Evolutionary conservation across 1,139 yeast species (phyloP).

Genomic region (Pichia sp.): DNA sequence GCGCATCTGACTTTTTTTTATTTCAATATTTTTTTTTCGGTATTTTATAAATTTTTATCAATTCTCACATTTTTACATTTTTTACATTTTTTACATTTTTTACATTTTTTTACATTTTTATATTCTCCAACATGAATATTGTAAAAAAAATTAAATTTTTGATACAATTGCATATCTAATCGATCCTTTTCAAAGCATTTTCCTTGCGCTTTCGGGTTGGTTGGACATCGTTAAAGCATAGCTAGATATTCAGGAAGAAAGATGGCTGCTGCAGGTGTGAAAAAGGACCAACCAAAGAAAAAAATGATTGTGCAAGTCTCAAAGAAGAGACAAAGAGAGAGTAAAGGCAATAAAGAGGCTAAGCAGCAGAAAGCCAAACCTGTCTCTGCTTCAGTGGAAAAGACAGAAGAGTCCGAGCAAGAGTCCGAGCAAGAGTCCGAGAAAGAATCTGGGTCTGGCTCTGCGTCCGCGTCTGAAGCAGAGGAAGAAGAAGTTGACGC

Average conservation of each 20-base stretch:
- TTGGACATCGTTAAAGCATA: too few relatives aligned
- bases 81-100: too few relatives aligned
- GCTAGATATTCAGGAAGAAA: neutral
- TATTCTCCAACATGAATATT: neutral
- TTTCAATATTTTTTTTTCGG: too few relatives aligned
- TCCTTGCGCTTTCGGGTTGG: too few relatives aligned
- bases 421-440: neutral
- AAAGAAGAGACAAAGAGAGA: neutral
- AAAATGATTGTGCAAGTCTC: neutral
- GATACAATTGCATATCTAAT: neutral
- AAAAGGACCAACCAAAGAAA: neutral
- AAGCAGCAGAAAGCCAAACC: neutral
- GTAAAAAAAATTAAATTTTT: neutral
- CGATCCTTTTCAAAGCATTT: too few relatives aligned
- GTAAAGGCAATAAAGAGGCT: neutral
- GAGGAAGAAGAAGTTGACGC: slow-evolving; percentile 28
- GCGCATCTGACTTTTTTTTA: neutral
- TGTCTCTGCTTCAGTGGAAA: neutral
- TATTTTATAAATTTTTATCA: too few relatives aligned
- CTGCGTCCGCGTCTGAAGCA: slow-evolving; percentile 16
- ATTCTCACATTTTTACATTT: too few relatives aligned
- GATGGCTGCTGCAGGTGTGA: neutral
- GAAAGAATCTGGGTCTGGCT: neutral
- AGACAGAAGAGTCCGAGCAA: slow-evolving; percentile 9
- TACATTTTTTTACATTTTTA: neutral